These are phyloP conservation scores for Huntiella abstrusa DNA, from an alignment of 2,329 filamentous ascomycete species.

Conservation along the genomic window DNA sequence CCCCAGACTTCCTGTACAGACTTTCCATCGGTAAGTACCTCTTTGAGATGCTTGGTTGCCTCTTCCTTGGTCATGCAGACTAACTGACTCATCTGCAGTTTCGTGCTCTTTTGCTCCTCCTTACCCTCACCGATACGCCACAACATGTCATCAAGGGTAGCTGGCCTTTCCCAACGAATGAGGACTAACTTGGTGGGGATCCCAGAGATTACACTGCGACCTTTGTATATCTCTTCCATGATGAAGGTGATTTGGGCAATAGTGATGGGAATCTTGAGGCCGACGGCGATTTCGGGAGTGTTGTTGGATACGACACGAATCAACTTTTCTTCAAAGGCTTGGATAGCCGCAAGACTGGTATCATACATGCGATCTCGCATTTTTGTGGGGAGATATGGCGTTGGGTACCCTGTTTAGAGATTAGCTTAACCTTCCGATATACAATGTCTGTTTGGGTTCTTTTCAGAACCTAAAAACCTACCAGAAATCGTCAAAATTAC, in stretches of 20 bases:
- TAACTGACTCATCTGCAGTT: conserved; percentile 47
- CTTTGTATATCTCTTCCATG: conserved; percentile 73
- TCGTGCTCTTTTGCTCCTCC: conserved; percentile 61
- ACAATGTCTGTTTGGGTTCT: background rate
- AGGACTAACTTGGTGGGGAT: conserved; percentile 61
- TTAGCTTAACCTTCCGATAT: background rate
- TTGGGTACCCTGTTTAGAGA: conserved; percentile 48
- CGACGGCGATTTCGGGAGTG: conserved; percentile 32
- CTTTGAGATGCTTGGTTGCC: conserved; percentile 57
- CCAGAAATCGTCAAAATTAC: conserved; percentile 60
- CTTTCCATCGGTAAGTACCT: conserved; percentile 54
- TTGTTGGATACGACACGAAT: conserved; percentile 24
- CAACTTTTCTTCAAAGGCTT: conserved; percentile 61
- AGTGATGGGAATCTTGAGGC: conserved; percentile 62
- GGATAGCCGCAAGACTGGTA: conserved; percentile 54
- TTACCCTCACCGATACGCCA: conserved; percentile 42
- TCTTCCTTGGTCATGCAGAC: conserved; percentile 93
- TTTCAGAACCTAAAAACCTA: conserved; percentile 12
- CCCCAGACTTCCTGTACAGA: conserved; percentile 57
- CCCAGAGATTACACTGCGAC: conserved; percentile 66
- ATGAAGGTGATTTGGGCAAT: conserved; percentile 71
- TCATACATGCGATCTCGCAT: conserved; percentile 85
- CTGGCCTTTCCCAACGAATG: conserved; percentile 59
- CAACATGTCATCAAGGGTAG: conserved; percentile 29
- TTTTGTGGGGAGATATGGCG: conserved; percentile 66